Evolutionary conservation across 352 stramenopile species (phyloP), one percentile per base, ranked within the genome.

Genomic region (Albugo candida): DNA sequence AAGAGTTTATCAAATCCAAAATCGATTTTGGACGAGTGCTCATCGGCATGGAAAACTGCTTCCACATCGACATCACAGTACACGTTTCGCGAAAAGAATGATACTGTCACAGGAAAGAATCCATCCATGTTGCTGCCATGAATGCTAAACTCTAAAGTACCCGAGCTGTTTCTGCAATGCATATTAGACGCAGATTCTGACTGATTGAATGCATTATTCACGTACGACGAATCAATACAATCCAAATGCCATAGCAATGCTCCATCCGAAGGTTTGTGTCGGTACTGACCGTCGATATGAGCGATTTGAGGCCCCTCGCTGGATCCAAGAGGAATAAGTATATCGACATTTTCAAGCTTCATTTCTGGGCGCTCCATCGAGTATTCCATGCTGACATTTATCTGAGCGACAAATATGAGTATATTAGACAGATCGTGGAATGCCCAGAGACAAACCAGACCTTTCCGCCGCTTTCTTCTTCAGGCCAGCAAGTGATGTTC

Each of bases 311-410:
- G 78, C 13, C 69, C 71, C 47, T 92, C 70, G 38, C 64, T 54
- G 36, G 71, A 68, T 24, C 78, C 78, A 5, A 87, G 67, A 12
- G 78, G 78, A 41, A 92, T 78, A 13, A 83, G 47, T 20, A 92
- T 79, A 59, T 85, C 86, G 42, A 92, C 78, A 49, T 92, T 92
- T 48, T 88, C 73, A n/a, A 92, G 61, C 46, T 76, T 65, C 78
- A 92, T 88, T 52, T 88, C 71, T 31, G 24, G 8, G 45, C 75
- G 69, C 40, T 86, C 67, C 67, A 92, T 81, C 39, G 75, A 78
- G 59, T 92, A 92, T 51, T 92, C 78, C 48, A 92, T 72, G 51
- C 69, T 88, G 20, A 92, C 78, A 47, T 84, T 92, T 54, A 86
- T 80, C 63, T 77, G n/a, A 39, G 24, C 8, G 24, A 31, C 24